Conservation (phyloP, 768 basidiomycete species). For the Rhizopogon salebrosus region DNA sequence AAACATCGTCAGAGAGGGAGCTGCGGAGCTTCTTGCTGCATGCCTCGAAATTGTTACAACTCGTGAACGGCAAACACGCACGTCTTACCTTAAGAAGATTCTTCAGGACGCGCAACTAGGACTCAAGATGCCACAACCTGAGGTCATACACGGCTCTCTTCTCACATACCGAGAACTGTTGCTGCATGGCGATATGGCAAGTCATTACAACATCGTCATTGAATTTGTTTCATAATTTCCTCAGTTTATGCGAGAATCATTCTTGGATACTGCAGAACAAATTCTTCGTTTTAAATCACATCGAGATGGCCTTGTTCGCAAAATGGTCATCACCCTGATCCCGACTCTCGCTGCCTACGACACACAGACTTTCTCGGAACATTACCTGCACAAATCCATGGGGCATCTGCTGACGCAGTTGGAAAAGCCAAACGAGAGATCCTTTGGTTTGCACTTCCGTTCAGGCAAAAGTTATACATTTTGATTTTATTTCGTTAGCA, state of each 20-base stretch:
- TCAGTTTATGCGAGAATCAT: constrained; percentile 86
- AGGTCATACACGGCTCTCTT: constrained; percentile 88
- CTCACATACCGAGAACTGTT: constrained; percentile 89
- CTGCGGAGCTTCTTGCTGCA: constrained; percentile 88
- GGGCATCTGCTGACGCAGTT: constrained; percentile 82
- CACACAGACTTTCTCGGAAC: constrained; percentile 84
- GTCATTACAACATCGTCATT: constrained; percentile 19
- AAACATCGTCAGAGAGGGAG: constrained; percentile 87
- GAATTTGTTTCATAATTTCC: not conserved
- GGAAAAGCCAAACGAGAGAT: constrained; percentile 83
- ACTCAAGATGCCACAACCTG: constrained; percentile 73
- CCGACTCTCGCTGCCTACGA: constrained; percentile 94
- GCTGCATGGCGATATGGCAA: constrained; percentile 89
- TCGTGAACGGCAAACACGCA: constrained; percentile 63
- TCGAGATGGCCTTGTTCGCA: constrained; percentile 82
- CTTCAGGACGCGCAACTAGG: constrained; percentile 84
- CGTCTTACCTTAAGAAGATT: constrained; percentile 71
- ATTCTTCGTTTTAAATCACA: constrained; percentile 86
- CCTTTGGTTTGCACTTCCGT: constrained; percentile 58
- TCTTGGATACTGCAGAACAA: constrained; percentile 82
- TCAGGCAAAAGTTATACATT: not conserved
- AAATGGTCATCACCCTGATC: constrained; percentile 93
- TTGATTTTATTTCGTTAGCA: constrained; percentile 40
- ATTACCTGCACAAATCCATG: constrained; percentile 93
- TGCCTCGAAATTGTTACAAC: constrained; percentile 84